Evolutionary conservation across 2,329 filamentous ascomycete genomes (phyloP).

Genomic region (Alternaria panax): DNA sequence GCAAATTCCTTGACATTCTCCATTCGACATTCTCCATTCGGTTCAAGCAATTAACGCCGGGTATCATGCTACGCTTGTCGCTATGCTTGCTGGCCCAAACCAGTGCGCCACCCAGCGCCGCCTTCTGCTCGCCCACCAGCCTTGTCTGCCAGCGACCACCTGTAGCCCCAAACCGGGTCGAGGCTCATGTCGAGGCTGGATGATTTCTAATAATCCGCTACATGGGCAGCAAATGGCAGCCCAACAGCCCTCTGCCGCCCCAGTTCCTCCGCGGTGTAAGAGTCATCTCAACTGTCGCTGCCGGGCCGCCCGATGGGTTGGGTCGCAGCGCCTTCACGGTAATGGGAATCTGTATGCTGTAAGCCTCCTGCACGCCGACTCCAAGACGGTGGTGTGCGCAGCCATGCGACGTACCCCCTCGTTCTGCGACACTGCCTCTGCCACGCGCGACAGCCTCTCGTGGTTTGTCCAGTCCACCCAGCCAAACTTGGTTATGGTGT

Average conservation of each 20-base stretch:
- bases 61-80: slow-evolving; percentile 48
- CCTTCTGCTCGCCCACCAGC: slow-evolving; percentile 30
- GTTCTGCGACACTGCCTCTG: slow-evolving; percentile 87
- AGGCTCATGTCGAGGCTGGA: no score
- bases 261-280: slow-evolving; percentile 81
- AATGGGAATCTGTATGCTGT: slow-evolving; percentile 66
- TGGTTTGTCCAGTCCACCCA: slow-evolving; percentile 84
- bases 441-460: slow-evolving; percentile 83
- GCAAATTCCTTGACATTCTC: neutral
- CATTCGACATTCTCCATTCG: neutral
- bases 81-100: slow-evolving; percentile 43
- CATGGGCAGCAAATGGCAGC: slow-evolving; percentile 86
- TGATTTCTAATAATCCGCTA: slow-evolving; percentile 49
- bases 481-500: slow-evolving; percentile 85
- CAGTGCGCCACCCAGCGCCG: slow-evolving; percentile 39
- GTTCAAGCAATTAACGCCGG: slow-evolving; percentile 34
- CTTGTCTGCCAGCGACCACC: neutral
- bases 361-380: slow-evolving; percentile 25
- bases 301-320: slow-evolving; percentile 40
- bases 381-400: neutral
- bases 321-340: slow-evolving; percentile 70
- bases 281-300: slow-evolving; percentile 69
- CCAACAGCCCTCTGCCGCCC: slow-evolving; percentile 88
- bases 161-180: neutral
- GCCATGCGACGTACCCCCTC: slow-evolving; percentile 73